Evolutionary conservation across 2,329 filamentous ascomycete species (phyloP), one percentile per base, ranked within the genome.

Genomic region (Ascochyta pisi): DNA sequence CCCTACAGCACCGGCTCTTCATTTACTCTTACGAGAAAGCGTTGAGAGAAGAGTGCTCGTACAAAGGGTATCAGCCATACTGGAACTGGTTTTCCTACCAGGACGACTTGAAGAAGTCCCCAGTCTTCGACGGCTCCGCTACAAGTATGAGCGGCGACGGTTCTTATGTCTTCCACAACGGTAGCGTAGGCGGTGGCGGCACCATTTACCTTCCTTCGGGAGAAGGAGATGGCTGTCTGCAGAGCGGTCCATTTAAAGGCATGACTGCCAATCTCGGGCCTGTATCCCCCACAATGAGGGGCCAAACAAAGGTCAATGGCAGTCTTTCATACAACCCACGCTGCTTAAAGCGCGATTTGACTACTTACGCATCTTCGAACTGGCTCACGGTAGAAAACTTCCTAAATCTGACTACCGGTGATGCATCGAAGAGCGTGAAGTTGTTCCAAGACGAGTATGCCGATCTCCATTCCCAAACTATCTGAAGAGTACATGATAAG

Each of bases 381-480:
- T 62, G 60, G 59, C 41, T 60, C 3, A 63, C 58, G 3, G 26
- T 35, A 1, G 52, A 71, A 3, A 79, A 84, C 34, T 38, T 67
- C 3, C 39, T 56, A 62, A 76, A 78, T 54, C 81, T 82, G 3
- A 79, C 82, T 13, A 64, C 84, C 33, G 85, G 86, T 56, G 79
- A 82, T 59, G 83, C 83, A 35, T 57, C 55, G 1, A 46, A 33
- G 12, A 79, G 78, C 58, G 77, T 77, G 27, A 42, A 5, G 3
- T 31, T 38, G 3, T 65, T 81, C 77, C 60, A 73, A 75, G 45
- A 68, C 44, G 60, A 61, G 76, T 50, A 34, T 10, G 50, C 19
- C 7, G 3, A 27, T 9, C 5, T 7, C 6, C n/a, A 41, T 6
- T 39, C 4, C 1, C 19, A 22, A 22, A 5, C 1, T 6, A 13